These are phyloP conservation scores for Ascoidea asiatica DNA, from an alignment of 805 yeast species.

Conservation along the genomic window DNA sequence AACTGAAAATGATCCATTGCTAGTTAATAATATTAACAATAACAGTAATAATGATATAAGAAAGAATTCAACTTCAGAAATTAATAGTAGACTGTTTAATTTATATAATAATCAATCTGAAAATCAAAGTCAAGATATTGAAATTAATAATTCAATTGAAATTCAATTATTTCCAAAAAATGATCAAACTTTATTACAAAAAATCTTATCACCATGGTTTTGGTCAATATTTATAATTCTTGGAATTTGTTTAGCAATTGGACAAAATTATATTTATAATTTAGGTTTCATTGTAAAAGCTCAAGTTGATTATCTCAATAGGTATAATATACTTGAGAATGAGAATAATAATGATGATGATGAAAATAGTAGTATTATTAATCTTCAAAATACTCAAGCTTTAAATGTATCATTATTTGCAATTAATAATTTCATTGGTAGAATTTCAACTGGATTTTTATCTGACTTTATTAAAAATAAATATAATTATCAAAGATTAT, in stretches of 20 bases:
- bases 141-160: too few relatives aligned
- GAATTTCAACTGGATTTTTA: slow-evolving; percentile 49
- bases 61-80: background rate
- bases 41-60: background rate
- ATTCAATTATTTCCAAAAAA: too few relatives aligned
- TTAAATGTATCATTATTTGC: slow-evolving; percentile 59
- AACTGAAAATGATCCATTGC: background rate
- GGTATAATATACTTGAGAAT: slow-evolving; percentile 17
- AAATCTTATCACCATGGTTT: background rate
- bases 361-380: slow-evolving; percentile 1
- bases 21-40: too few relatives aligned
- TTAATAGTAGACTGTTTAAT: too few relatives aligned
- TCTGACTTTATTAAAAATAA: slow-evolving; percentile 44
- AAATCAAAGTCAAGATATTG: background rate
- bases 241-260: slow-evolving; percentile 17
- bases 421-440: slow-evolving; percentile 48
- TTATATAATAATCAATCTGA: background rate
- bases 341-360: slow-evolving; percentile 10
- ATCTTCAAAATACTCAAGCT: slow-evolving; percentile 43
- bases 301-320: slow-evolving; percentile 14
- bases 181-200: background rate
- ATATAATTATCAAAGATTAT: slow-evolving; percentile 42
- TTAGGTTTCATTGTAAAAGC: slow-evolving; percentile 60
- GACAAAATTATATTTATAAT: slow-evolving; percentile 60
- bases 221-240: background rate